Conservation (phyloP, 129 eudicot species). For the Kitagawia praeruptora region DNA sequence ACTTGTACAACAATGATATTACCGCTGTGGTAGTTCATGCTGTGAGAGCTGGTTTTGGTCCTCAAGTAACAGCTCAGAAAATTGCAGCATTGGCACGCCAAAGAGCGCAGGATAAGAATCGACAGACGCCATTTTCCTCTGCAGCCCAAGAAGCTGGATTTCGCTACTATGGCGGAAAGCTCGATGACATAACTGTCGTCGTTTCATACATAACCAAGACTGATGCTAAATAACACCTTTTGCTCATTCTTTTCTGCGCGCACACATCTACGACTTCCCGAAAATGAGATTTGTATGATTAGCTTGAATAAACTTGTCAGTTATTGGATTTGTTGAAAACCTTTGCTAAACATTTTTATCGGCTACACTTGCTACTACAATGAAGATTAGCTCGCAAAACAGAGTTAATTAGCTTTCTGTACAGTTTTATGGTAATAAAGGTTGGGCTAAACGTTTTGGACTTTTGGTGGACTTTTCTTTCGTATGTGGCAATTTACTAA, state of each 20-base stretch:
- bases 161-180: slow-evolving; percentile 85
- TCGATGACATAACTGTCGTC: slow-evolving; percentile 85
- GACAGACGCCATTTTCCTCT: slow-evolving; percentile 87
- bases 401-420: neutral
- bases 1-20: slow-evolving; percentile 73
- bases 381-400: neutral
- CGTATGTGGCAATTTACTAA: neutral
- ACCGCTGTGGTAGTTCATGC: slow-evolving; percentile 87
- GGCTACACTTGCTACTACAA: neutral
- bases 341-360: neutral
- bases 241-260: neutral
- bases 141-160: slow-evolving; percentile 98
- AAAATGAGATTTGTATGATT: neutral
- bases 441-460: neutral
- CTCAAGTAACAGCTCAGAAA: slow-evolving; percentile 88
- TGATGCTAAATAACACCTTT: slow-evolving; percentile 27
- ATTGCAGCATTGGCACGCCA: slow-evolving; percentile 91
- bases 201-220: slow-evolving; percentile 69
- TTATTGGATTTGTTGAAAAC: neutral
- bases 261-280: neutral
- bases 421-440: neutral
- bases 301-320: slow-evolving; percentile 1
- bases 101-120: slow-evolving; percentile 70
- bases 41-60: slow-evolving; percentile 69
- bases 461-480: neutral